phyloP scores from a whole-genome alignment of 345 rosid species.

The Rhodamnia argentea region DNA sequence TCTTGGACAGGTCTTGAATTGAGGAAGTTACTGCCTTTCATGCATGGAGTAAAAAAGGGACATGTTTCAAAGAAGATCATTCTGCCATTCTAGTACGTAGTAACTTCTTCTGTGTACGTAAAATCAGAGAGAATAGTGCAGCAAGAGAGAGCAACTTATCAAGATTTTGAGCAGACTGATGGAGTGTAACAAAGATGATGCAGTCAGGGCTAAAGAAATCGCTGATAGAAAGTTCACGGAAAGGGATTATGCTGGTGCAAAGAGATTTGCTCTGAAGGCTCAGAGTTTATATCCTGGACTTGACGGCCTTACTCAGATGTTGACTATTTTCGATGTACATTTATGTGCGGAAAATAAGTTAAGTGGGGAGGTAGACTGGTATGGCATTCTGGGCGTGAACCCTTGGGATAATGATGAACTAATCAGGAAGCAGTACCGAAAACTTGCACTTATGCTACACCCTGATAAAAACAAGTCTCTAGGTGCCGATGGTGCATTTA shows the following conservation, averaged over 20 bases:
- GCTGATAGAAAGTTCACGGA: conserved; percentile 71
- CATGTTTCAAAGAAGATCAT: neutral
- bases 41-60: neutral
- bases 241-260: conserved; percentile 64
- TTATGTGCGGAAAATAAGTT: conserved; percentile 53
- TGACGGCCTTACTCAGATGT: conserved; percentile 55
- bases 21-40: neutral
- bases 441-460: conserved; percentile 62
- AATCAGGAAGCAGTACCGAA: conserved; percentile 56
- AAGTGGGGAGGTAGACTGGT: conserved; percentile 72
- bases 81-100: neutral
- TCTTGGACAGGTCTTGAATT: neutral
- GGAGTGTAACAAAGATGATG: conserved; percentile 96
- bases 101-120: neutral
- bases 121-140: neutral
- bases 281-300: conserved; percentile 63
- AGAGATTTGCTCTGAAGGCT: conserved; percentile 68
- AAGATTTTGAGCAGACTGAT: conserved; percentile 12
- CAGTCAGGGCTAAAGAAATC: conserved; percentile 72
- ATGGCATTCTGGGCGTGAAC: conserved; percentile 52
- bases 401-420: conserved; percentile 57
- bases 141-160: neutral
- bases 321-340: conserved; percentile 53
- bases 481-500: conserved; percentile 92
- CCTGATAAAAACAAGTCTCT: conserved; percentile 83